Conservation (phyloP, 345 rosid genomes). For the Aurinia saxatilis region DNA sequence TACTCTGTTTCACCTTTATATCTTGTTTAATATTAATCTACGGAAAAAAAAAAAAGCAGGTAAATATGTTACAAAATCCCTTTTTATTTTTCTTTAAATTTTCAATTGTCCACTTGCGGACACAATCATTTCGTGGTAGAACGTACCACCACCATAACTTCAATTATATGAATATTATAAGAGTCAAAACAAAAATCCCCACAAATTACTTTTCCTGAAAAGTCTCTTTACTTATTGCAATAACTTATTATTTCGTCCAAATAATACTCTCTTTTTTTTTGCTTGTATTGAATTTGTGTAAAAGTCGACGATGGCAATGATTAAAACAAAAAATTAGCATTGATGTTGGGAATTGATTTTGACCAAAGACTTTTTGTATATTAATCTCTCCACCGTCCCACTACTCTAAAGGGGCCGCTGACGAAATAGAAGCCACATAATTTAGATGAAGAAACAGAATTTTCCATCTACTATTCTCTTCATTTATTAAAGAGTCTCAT, state of each 20-base stretch:
- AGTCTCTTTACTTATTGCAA: slow-evolving; percentile 21
- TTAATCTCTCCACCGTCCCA: slow-evolving; percentile 21
- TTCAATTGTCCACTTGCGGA: slow-evolving; percentile 53
- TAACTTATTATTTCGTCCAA: too few relatives aligned
- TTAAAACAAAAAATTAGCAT: slow-evolving; percentile 20
- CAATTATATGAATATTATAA: slow-evolving; percentile 7
- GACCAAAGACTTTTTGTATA: slow-evolving; percentile 25
- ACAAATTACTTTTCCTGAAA: not conserved
- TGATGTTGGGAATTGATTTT: slow-evolving; percentile 22
- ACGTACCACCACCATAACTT: slow-evolving; percentile 29
- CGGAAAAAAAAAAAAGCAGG: too few relatives aligned
- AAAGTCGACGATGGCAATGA: slow-evolving; percentile 26
- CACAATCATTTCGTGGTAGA: slow-evolving; percentile 65
- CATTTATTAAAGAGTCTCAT: too few relatives aligned
- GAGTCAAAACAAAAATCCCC: slow-evolving; percentile 4
- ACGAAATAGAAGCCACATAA: slow-evolving; percentile 9
- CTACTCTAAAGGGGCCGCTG: slow-evolving; percentile 24
- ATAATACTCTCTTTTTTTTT: slow-evolving; percentile 7
- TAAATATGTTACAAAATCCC: slow-evolving; percentile 19
- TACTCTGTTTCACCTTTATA: too few relatives aligned
- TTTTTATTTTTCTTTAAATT: slow-evolving; percentile 3
- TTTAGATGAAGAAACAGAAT: not conserved
- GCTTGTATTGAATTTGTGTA: slow-evolving; percentile 3
- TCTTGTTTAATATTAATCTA: too few relatives aligned
- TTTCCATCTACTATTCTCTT: too few relatives aligned